Evolutionary conservation across 441 rosid genomes (phyloP).

Genomic region (Kokia cookei): DNA sequence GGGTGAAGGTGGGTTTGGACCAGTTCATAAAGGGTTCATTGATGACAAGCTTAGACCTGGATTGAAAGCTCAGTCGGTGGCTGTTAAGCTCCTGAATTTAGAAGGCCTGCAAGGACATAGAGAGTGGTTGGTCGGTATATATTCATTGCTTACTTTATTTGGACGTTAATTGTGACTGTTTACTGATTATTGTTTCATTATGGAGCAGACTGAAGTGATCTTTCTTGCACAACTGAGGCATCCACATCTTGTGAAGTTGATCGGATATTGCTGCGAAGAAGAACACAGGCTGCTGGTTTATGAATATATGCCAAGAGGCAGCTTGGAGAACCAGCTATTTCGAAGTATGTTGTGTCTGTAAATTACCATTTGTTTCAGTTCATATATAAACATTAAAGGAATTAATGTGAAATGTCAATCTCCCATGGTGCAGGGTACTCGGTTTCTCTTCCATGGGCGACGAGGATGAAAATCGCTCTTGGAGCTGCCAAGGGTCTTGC

Average conservation of each 20-base stretch:
- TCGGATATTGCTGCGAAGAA: conserved; percentile 69
- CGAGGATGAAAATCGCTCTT: conserved; percentile 63
- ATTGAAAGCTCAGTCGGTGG: conserved; percentile 57
- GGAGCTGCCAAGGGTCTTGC: conserved; percentile 71
- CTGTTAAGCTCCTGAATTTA: conserved; percentile 49
- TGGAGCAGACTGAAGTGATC: conserved; percentile 53
- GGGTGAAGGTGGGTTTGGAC: conserved; percentile 73
- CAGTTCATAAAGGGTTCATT: conserved; percentile 54
- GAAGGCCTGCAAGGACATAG: conserved; percentile 66
- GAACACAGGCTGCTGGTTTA: conserved; percentile 63
- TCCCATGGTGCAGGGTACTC: conserved; percentile 39
- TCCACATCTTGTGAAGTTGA: conserved; percentile 56
- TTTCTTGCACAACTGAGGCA: conserved; percentile 62
- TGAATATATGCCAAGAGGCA: conserved; percentile 71
- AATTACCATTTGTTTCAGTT: neutral
- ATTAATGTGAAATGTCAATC: neutral
- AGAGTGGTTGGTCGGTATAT: conserved; percentile 60
- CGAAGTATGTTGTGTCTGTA: conserved; percentile 31
- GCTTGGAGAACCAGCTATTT: conserved; percentile 64
- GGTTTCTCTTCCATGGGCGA: conserved; percentile 60
- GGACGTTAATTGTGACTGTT: neutral
- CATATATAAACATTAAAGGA: neutral
- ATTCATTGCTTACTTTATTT: too few relatives aligned
- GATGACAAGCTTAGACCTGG: conserved; percentile 59
- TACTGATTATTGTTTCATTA: neutral